These are phyloP conservation scores for Hordeum marinum DNA, from an alignment of 176 grass and related monocot species.

Conservation along the genomic window DNA sequence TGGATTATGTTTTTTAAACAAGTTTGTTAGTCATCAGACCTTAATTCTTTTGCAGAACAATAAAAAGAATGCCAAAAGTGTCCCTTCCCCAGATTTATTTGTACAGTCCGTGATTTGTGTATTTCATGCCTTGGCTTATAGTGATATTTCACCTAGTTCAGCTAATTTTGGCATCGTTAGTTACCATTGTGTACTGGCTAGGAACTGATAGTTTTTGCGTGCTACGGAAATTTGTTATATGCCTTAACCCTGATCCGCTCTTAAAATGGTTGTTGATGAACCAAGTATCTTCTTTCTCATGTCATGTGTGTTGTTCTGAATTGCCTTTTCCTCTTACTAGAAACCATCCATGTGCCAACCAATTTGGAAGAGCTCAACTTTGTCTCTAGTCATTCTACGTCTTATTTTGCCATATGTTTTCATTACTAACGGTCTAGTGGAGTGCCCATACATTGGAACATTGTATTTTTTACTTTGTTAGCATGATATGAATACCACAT, in stretches of 20 bases:
- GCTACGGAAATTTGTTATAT: neutral
- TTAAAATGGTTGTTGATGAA: neutral
- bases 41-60: neutral
- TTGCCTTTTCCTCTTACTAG: neutral
- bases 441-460: neutral
- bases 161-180: neutral
- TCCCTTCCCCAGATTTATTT: neutral
- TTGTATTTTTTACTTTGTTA: neutral
- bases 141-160: neutral
- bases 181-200: neutral
- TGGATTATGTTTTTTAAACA: too few relatives aligned
- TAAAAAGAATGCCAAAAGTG: neutral
- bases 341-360: neutral
- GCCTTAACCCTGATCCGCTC: neutral
- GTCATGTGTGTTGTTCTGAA: neutral
- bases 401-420: neutral
- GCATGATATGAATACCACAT: neutral
- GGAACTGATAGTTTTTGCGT: neutral
- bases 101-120: neutral
- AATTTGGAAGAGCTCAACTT: neutral
- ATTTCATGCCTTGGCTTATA: neutral
- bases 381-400: neutral
- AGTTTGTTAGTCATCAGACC: too few relatives aligned
- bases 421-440: neutral
- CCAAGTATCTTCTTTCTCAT: neutral